phyloP scores from a whole-genome alignment of 164 flowering plant species.

The Umbilicus rupestris region DNA sequence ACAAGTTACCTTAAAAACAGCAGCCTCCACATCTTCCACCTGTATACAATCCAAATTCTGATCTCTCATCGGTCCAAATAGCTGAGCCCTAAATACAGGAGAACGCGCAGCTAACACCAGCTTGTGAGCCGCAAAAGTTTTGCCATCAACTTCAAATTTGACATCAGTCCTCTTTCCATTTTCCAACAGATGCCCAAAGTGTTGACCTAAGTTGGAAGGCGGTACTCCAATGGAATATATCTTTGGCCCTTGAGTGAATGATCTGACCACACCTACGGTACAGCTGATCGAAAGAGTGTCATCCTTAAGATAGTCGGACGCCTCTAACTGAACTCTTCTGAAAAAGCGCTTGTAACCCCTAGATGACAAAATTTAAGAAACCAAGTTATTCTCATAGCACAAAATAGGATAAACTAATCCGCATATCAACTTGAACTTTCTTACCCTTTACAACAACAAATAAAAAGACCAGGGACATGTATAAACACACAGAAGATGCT shows the following conservation, averaged over 20 bases:
- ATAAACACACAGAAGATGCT: neutral
- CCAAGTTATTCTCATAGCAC: neutral
- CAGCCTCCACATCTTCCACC: conserved; percentile 77
- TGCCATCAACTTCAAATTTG: conserved; percentile 68
- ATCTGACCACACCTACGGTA: conserved; percentile 75
- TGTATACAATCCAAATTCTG: conserved; percentile 40
- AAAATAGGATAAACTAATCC: neutral
- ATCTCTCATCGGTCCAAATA: conserved; percentile 76
- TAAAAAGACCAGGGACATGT: neutral
- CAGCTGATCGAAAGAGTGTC: conserved; percentile 71
- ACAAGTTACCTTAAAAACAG: conserved; percentile 69
- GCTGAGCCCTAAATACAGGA: conserved; percentile 87
- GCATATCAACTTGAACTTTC: neutral
- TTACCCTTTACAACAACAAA: neutral
- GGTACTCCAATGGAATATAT: conserved; percentile 57
- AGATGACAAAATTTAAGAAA: conserved; percentile 14
- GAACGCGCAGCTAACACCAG: conserved; percentile 86
- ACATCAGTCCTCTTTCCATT: conserved; percentile 70
- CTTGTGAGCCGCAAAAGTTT: conserved; percentile 66
- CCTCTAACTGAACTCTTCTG: conserved; percentile 56
- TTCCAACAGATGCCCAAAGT: conserved; percentile 71
- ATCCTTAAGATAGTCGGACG: conserved; percentile 85
- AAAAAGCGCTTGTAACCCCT: conserved; percentile 93
- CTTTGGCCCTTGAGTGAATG: conserved; percentile 78
- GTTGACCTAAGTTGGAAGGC: conserved; percentile 54